Evolutionary conservation across 305 asterid genomes (phyloP), one percentile per base, ranked within the genome.

Genomic region (Rubia tinctorum): DNA sequence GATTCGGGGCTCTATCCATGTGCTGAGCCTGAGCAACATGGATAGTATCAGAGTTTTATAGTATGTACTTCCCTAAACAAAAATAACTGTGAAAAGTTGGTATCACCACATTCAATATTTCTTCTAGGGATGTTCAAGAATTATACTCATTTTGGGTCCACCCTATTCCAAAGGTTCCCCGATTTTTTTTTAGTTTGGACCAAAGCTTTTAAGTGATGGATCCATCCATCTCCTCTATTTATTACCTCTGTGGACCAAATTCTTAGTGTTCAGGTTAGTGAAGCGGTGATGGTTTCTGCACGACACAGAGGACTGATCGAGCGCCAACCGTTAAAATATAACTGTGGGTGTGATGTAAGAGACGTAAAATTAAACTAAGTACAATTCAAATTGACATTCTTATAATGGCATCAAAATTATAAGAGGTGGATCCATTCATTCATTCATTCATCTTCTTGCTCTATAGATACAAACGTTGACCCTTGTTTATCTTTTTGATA

Each of bases 131-230:
- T 83, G 90, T 81, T 80, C 80, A 78, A 85, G 83, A 84, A 79
- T 86, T 73, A 88, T 73, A 86, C 88, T 88, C 82, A 84, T 78
- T 77, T 49, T 75, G 77, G 97, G 89, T 61, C 96, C 93, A 85
- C 87, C 62, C 40, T 81, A 87, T 82, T 83, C 71, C 7, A 85
- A 80, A 78, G 85, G 89, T 88, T 65, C 85, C 88, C 87, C 80
- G 79, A 70, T 43, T 53, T 53, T 22, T 27, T 23, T n/a, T 30
- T n/a, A 58, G 34, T 20, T 75, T 84, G 91, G 94, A 80, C 90
- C 93, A 81, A 62, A 76, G 69, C 77, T 70, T 84, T 77, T 77
- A 71, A 80, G 72, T 58, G 81, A 81, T 58, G 15, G 64, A 58
- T 58, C 37, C 64, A 58, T 76, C 81, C 84, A 83, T 84, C 88